phyloP scores from a whole-genome alignment of 2,329 filamentous ascomycete genomes.

The Aspergillus thermomutatus region DNA sequence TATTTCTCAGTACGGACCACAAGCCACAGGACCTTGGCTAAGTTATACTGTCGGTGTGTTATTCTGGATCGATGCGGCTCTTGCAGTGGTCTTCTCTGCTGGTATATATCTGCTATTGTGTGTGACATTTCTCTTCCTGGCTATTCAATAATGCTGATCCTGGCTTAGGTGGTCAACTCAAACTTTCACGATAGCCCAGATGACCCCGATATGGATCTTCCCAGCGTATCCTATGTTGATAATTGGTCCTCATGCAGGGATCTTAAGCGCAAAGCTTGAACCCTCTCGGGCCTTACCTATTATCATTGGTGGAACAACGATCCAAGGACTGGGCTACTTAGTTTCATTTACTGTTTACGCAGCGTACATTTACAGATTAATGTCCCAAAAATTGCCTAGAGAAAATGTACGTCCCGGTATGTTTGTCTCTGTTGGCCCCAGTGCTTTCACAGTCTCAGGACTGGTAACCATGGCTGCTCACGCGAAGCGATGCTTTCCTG shows the following conservation, averaged over 20 bases:
- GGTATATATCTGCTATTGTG: conserved; percentile 72
- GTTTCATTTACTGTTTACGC: conserved; percentile 76
- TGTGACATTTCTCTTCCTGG: not conserved
- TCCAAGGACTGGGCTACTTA: conserved; percentile 64
- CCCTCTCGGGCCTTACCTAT: conserved; percentile 48
- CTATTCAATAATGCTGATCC: conserved; percentile 9
- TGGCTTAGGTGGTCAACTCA: conserved; percentile 58
- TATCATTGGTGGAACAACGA: conserved; percentile 57
- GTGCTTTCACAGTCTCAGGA: conserved; percentile 63
- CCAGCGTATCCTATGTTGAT: conserved; percentile 79
- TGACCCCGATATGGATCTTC: conserved; percentile 88
- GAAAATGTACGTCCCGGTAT: conserved; percentile 76
- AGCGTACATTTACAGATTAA: conserved; percentile 79
- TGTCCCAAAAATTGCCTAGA: conserved; percentile 80
- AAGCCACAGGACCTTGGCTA: conserved; percentile 62
- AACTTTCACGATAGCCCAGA: conserved; percentile 70
- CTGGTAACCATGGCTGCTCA: conserved; percentile 56
- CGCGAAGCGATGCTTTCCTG: conserved; percentile 47
- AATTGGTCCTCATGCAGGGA: conserved; percentile 68
- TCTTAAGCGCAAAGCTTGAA: conserved; percentile 49
- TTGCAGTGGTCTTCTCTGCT: conserved; percentile 66
- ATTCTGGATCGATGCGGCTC: conserved; percentile 70
- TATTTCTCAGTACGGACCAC: conserved; percentile 70
- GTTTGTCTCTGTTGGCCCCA: conserved; percentile 80
- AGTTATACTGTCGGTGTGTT: conserved; percentile 58